Base-by-base conservation (phyloP, 345 rosid species). In the Ceriops tagal region DNA sequence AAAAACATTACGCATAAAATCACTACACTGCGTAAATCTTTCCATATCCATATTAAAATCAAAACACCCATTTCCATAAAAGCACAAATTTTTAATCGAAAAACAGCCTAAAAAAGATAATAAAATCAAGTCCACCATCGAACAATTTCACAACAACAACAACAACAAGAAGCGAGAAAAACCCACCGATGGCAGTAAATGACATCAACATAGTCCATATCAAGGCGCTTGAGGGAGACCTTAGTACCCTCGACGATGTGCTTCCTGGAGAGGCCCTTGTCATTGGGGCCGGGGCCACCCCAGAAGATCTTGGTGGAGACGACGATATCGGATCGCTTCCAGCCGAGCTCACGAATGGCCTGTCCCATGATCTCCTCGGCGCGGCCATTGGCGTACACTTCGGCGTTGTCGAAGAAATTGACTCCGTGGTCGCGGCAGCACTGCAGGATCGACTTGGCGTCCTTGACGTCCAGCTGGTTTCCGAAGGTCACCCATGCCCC, bases 321-420 rank as follows among this genome's bases (percentile, higher is more conserved):
- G 3, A 95, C 99, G 58, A 95, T 70, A 64, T 95, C 97, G 28
- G 99, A 92, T 26, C 96, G 83, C 73, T 87, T 88, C 99, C 99
- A 95, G 4, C 99, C 99, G n/a, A 95, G 84, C 75, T 91, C 96
- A 28, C 99, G 90, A 78, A 95, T 88, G 34, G 97, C 96, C 51
- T 95, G 96, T 16, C 99, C 97, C 99, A 95, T 92, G 78, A 95
- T 90, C 87, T 95, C 99, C 82, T 95, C 96, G 5, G 99, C 99
- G 1, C 97, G 85, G 37, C 97, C 99, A 65, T 90, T 92, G 69
- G 96, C 97, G 65, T 95, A 95, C 65, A 95, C 99, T 85, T 95
- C 97, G 27, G 99, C 97, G 84, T 95, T 95, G 67, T 95, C 99
- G 82, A 95, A 95, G 90, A 95, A 95, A 80, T 92, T 95, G 76